Base-by-base conservation (phyloP, 495 filamentous ascomycete species). In the Talaromyces wortmannii region DNA sequence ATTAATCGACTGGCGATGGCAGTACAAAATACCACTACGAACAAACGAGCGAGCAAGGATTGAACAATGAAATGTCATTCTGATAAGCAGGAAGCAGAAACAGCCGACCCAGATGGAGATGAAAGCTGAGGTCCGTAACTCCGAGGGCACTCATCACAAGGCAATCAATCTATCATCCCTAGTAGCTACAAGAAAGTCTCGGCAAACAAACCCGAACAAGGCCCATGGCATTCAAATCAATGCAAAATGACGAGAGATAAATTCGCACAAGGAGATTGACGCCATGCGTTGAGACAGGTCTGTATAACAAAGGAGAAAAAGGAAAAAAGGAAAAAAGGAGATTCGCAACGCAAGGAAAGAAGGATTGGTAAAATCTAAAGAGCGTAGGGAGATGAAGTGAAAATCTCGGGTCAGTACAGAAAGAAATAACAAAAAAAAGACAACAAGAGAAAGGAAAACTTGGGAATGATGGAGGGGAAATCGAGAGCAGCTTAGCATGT, bases 351-450 rank as follows among this genome's bases (percentile, higher is more conserved):
- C 29, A 32, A 56, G 31, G 23, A 31, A 43, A 50, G 17, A 31
- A 30, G 40, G 31, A 7, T 51, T 45, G 15, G 31, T 50, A 52
- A n/a, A 49, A 36, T 17, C 53, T 65, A 64, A 58, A 61, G 62
- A 61, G 56, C 59, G 58, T 52, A 62, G 51, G 47, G 52, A 51
- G 55, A 62, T 60, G 52, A 55, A 59, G 63, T 63, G 60, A 61
- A 52, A 47, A 61, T 47, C 42, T 52, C 45, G 59, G 50, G 56
- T 53, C 52, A 54, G 55, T 10, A 48, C 5, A 31, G 59, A 59
- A 67, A 57, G 62, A 61, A 61, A 59, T 60, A 56, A 46, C 40
- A 62, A 56, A 42, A 23, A 36, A 32, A 40, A 42, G 52, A 31
- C 11, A 10, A 47, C 17, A 17, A 36, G 31, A 45, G 53, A 48